Evolutionary conservation across 345 rosid species (phyloP), one percentile per base, ranked within the genome.

Genomic region (Triadica sebifera): DNA sequence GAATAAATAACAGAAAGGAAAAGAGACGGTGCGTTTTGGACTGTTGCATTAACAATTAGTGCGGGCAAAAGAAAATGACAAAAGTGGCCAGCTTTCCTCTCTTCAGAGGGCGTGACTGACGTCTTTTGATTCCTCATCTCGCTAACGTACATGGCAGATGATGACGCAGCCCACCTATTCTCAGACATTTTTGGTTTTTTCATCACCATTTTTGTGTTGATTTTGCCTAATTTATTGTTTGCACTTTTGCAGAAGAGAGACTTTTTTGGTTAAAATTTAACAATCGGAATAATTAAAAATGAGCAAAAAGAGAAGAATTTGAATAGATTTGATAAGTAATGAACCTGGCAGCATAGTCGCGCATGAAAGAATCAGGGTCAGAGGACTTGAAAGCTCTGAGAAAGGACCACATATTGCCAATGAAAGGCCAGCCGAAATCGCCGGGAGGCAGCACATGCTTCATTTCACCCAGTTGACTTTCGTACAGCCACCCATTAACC

Each of bases 391-490:
- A 93, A 73, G 97, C 95, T 72, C 82, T 75, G 52, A 93, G 96
- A 74, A 91, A 93, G 52, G 94, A 73, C 90, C 89, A 84, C 98
- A 93, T 91, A 75, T 89, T 90, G 69, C 97, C 98, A 8, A 91
- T 81, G 84, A 90, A 72, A 70, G 98, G 98, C 96, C 92, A 91
- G 0, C 98, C 98, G 61, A 91, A 57, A 77, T 93, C 95, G 19
- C 98, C 95, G 1, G 98, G 97, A 11, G 97, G 98, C 4, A 93
- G 87, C 51, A 69, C 56, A 25, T 79, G 71, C 75, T 55, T 80
- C 46, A 65, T 81, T 74, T 85, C 89, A 0, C 91, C 93, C 75
- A 92, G 84, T 52, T 69, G 72, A 8, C 81, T 67, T 78, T 91
- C 96, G 67, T 91, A 85, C 3, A 89, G 56, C 93, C 87, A 91